Evolutionary conservation across 139 green algal genomes (phyloP), one percentile per base, ranked within the genome.

Genomic region (Coelastrella sp.): DNA sequence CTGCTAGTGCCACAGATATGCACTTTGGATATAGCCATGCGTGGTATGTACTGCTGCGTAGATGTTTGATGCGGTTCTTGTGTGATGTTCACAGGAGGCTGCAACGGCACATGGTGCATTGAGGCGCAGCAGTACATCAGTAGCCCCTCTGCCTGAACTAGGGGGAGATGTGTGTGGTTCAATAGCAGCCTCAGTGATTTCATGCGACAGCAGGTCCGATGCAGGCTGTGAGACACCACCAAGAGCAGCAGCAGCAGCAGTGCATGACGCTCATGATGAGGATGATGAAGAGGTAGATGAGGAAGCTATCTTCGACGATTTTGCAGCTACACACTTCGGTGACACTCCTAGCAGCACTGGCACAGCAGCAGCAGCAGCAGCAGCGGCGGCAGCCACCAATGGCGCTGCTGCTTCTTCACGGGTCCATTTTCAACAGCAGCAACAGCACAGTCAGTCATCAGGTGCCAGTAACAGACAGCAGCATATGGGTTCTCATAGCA

Each of bases 351-450:
- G 77, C 59, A 74, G 83, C 27, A 76, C 32, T 34, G 88, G 87
- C 81, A 78, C n/a, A 74, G 77, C 59, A 74, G 83, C 27, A 76
- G 37, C 38, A 89, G 87, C 81, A 78, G 30, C 43, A 60, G 60
- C 78, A 77, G 41, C 80, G 57, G 48, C 40, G 30, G 60, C 76
- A 59, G 73, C 74, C 60, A 60, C 60, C 48, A 41, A 15, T 64
- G 78, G 34, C n/a, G 35, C 17, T 40, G 38, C 23, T 43, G 35
- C 25, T 25, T 59, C 21, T 40, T n/a, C 69, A 59, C 5, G 40
- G n/a, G 25, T 40, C 69, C 23, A 41, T 41, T 62, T 48, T 25
- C 38, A 21, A 41, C 62, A 51, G 35, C 34, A 74, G 66, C 34
- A 27, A 17, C 34, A 53, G 40, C 69, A 63, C 69, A 60, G 38